These are phyloP conservation scores for Saturnispora ahearnii DNA, from an alignment of 805 yeast genomes.

Conservation along the genomic window DNA sequence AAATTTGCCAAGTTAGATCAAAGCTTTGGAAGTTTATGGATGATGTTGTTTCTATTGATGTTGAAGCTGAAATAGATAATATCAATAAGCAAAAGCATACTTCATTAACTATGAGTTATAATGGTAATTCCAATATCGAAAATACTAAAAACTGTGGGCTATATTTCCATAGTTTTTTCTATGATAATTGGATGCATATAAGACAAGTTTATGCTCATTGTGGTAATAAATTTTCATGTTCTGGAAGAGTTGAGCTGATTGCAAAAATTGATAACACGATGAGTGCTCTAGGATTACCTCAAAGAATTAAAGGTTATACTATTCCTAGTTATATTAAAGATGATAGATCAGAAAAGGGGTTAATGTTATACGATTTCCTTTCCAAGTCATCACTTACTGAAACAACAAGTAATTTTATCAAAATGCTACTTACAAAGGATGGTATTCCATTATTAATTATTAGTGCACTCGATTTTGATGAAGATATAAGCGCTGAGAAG, in stretches of 20 bases:
- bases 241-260: conserved; percentile 24
- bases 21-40: conserved; percentile 35
- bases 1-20: conserved; percentile 31
- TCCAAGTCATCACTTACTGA: conserved; percentile 52
- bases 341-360: conserved; percentile 36
- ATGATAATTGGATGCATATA: conserved; percentile 36
- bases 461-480: conserved; percentile 31
- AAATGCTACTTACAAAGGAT: conserved; percentile 59
- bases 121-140: background rate
- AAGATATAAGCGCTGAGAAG: conserved; percentile 36
- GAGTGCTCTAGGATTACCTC: conserved; percentile 50
- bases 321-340: conserved; percentile 46
- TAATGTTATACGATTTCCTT: conserved; percentile 65
- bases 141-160: conserved; percentile 1
- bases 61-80: conserved; percentile 6
- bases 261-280: conserved; percentile 39
- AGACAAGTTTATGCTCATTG: conserved; percentile 19
- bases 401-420: conserved; percentile 40
- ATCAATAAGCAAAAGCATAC: background rate
- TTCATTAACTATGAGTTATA: background rate
- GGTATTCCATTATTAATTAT: conserved; percentile 63
- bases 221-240: conserved; percentile 10
- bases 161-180: conserved; percentile 39
- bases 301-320: conserved; percentile 43
- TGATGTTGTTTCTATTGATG: conserved; percentile 18